phyloP scores from a whole-genome alignment of 2,329 filamentous ascomycete species.

The Neopestalotiopsis sp. region DNA sequence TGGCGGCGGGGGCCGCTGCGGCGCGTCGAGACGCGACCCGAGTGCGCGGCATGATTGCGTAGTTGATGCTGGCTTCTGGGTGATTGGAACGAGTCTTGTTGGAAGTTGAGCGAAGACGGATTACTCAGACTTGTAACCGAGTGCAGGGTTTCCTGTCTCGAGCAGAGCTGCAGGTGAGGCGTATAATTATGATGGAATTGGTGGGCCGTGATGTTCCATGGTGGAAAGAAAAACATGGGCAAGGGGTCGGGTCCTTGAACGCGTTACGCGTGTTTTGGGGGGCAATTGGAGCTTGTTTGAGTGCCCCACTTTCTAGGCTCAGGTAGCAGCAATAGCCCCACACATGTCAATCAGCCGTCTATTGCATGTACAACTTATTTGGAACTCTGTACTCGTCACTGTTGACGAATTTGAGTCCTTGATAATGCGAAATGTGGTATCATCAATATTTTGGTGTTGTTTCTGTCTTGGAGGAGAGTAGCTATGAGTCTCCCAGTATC shows the following conservation, averaged over 20 bases:
- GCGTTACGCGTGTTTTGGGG: slow-evolving; percentile 18
- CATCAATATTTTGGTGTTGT: not conserved
- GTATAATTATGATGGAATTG: slow-evolving; percentile 8
- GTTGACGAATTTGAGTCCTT: too few relatives aligned
- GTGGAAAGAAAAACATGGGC: slow-evolving; percentile 20
- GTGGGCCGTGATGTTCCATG: slow-evolving; percentile 13
- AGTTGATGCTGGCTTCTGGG: not conserved
- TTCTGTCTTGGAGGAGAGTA: not conserved
- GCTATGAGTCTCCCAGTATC: not conserved
- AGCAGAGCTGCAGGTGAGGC: not conserved
- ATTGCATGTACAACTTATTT: not conserved
- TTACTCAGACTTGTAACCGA: not conserved
- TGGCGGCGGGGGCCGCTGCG: slow-evolving; percentile 4
- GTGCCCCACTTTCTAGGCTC: not conserved
- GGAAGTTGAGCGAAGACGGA: too few relatives aligned
- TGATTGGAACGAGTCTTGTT: not conserved
- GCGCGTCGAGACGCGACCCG: slow-evolving; percentile 32
- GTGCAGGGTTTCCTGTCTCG: not conserved
- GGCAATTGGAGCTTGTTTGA: not conserved
- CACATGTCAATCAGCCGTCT: not conserved
- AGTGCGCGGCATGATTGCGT: slow-evolving; percentile 33
- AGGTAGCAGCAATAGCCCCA: not conserved
- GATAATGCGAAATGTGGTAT: not conserved
- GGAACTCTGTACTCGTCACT: not conserved
- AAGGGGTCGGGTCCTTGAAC: slow-evolving; percentile 7